Evolutionary conservation across 176 grass and related monocot species (phyloP), one percentile per base, ranked within the genome.

Genomic region (Oryza glumipatula): DNA sequence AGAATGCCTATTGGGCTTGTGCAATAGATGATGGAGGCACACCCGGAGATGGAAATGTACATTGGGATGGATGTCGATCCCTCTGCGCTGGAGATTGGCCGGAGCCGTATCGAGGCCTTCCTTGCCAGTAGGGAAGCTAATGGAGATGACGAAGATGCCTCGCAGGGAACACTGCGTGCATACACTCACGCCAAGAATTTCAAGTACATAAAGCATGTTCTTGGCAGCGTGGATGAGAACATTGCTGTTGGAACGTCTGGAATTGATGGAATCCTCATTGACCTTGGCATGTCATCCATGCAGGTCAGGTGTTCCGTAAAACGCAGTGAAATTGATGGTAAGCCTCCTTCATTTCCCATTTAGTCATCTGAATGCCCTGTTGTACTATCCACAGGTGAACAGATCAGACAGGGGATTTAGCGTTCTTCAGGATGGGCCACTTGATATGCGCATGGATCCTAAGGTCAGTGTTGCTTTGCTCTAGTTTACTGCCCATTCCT

Each of bases 371-470:
- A 32, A 58, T 47, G 66, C 73, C 14, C 49, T n/a, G 51, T 30
- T 85, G 2, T 72, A 12, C 66, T 54, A 9, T 78, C 0, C n/a
- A 28, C 74, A 98, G 91, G 89, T 92, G 86, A 90, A 90, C 75
- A 82, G 80, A 65, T 90, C 85, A 0, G 84, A 78, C 39, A 94
- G 93, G 77, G 96, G 93, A 77, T 98, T 95, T 66, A 98, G 96
- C 78, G 88, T 95, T 23, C 86, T 95, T 8, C 46, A 89, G 36
- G 91, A 95, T 70, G 96, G 93, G 3, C 91, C 96, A 77, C 89
- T 95, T 58, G 96, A 98, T 75, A 98, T 98, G 96, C 96, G 96
- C 52, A 98, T 98, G 96, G 91, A 90, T 43, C 93, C 96, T 78
- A 92, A 89, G 96, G 96, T 94, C 35, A 80, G 85, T 75, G 54